Evolutionary conservation across 2,329 filamentous ascomycete genomes (phyloP).

Genomic region (Calonectria leucothoes): DNA sequence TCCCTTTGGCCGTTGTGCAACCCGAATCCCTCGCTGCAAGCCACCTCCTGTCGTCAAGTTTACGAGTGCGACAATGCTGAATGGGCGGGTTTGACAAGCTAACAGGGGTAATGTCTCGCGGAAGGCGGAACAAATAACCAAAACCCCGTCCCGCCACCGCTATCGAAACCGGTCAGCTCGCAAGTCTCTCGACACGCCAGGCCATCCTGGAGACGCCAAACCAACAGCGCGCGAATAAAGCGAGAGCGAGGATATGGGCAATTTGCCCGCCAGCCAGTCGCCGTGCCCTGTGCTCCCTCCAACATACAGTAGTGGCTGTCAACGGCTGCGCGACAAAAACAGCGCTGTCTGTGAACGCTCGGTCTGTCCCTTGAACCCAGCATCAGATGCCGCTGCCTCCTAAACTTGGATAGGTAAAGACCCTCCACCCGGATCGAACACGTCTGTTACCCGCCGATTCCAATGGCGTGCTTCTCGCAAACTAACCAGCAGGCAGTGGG

Average conservation of each 20-base stretch:
- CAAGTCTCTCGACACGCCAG: background rate
- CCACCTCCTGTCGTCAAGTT: background rate
- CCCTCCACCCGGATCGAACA: conserved; percentile 39
- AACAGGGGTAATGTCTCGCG: conserved; percentile 8
- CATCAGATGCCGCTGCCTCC: conserved; percentile 22
- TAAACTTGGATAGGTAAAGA: conserved; percentile 31
- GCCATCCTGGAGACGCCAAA: background rate
- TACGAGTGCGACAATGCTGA: background rate
- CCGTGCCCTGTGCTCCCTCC: background rate
- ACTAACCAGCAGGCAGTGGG: background rate
- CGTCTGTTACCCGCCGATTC: conserved; percentile 36
- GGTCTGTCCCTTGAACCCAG: conserved; percentile 8
- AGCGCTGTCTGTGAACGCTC: background rate
- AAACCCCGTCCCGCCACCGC: background rate
- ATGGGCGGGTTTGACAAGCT: background rate
- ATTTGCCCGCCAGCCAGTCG: background rate
- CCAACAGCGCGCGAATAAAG: background rate
- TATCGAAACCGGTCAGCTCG: background rate
- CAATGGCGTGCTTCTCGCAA: conserved; percentile 28
- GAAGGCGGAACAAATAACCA: conserved; percentile 8
- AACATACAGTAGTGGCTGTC: background rate
- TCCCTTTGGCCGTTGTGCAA: background rate
- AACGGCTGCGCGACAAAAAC: background rate
- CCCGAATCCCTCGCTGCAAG: background rate
- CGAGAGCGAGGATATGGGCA: background rate